Evolutionary conservation across 2,329 filamentous ascomycete genomes (phyloP).

Genomic region (Colletotrichum sp.): DNA sequence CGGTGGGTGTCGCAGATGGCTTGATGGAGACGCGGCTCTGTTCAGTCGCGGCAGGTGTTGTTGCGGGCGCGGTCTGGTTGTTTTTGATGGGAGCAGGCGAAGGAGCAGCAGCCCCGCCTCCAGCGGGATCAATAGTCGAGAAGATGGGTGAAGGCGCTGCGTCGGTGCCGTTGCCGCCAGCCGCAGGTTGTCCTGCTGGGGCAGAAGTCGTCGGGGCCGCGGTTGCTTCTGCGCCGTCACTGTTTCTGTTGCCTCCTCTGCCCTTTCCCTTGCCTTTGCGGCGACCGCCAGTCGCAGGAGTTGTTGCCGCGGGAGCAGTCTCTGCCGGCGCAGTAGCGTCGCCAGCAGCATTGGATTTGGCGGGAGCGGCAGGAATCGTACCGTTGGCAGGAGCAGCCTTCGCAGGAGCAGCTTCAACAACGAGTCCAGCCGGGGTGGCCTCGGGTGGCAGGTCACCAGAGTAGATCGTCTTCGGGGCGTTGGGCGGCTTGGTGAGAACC

Average conservation of each 20-base stretch:
- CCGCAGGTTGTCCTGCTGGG: not conserved
- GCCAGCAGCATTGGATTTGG: not conserved
- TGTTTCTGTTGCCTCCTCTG: not conserved
- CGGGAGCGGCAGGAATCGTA: not conserved
- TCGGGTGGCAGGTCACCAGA: not conserved
- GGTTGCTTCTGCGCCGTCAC: not conserved
- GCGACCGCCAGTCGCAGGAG: not conserved
- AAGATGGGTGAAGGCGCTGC: not conserved
- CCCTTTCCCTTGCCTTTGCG: not conserved
- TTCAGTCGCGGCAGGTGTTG: not conserved
- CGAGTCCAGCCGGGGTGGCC: not conserved
- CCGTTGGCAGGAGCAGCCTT: not conserved
- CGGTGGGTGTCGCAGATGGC: conserved; percentile 4
- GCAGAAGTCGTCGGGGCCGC: not conserved
- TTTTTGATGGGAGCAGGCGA: not conserved
- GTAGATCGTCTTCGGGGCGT: conserved; percentile 8
- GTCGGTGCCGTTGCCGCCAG: not conserved
- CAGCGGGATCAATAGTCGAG: not conserved
- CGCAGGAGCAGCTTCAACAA: not conserved
- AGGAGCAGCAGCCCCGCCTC: not conserved
- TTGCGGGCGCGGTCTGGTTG: not conserved
- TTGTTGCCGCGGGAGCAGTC: not conserved
- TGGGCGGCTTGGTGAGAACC: not conserved
- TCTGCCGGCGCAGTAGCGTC: not conserved
- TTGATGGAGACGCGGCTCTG: conserved; percentile 9